Percentiles rank a stretch among this genome's conserved stretches.
These are phyloP conservation scores for Dactylella cylindrospora DNA, from an alignment of 2,329 filamentous ascomycete genomes.

Conservation along the genomic window DNA sequence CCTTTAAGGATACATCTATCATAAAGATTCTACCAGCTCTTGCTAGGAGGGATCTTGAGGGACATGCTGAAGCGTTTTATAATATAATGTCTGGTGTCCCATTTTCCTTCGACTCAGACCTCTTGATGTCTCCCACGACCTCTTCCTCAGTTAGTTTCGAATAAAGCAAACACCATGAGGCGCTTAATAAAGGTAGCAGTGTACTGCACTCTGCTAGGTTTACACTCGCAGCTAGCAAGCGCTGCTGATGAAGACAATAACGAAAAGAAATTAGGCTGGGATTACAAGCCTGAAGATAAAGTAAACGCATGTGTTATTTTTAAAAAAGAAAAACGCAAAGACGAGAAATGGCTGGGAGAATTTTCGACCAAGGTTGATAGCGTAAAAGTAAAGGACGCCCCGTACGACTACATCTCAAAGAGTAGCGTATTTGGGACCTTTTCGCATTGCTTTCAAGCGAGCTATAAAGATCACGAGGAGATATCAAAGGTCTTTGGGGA, in stretches of 20 bases:
- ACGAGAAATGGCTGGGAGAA: slow-evolving; percentile 1
- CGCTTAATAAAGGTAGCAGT: background rate
- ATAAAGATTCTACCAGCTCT: too few relatives aligned
- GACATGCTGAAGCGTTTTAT: too few relatives aligned
- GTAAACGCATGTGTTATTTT: slow-evolving; percentile 5
- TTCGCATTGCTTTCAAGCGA: slow-evolving; percentile 7
- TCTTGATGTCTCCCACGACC: too few relatives aligned
- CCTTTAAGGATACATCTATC: too few relatives aligned
- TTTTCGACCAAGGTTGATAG: background rate
- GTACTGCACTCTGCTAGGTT: background rate
- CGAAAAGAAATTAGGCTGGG: background rate
- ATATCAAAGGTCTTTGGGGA: slow-evolving; percentile 4
- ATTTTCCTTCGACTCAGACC: too few relatives aligned
- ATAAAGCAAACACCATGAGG: background rate
- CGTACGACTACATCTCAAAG: slow-evolving; percentile 3
- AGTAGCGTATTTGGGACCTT: slow-evolving; percentile 2
- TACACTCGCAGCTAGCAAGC: background rate
- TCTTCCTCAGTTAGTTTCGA: too few relatives aligned
- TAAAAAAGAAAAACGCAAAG: background rate
- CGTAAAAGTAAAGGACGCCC: background rate
- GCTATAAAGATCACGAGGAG: slow-evolving; percentile 13
- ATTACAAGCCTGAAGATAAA: background rate
- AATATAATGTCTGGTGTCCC: too few relatives aligned
- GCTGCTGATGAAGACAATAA: background rate
- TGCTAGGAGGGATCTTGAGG: too few relatives aligned